phyloP scores from a whole-genome alignment of 345 rosid genomes.

The Eucalyptus rudis region DNA sequence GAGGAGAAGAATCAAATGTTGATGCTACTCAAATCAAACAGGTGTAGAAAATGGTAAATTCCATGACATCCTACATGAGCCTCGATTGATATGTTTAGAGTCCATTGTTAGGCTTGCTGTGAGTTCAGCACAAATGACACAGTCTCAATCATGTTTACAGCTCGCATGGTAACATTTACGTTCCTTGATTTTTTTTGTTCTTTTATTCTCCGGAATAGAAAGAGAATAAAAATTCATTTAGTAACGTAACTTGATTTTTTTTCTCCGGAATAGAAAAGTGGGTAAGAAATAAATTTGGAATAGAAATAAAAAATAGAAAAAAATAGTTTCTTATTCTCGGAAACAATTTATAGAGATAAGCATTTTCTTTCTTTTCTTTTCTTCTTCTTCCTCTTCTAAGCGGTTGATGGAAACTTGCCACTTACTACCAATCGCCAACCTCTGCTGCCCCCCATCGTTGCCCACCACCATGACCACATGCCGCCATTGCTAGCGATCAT shows the following conservation, averaged over 20 bases:
- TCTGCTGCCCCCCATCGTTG: accelerated
- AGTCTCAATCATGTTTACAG: neutral
- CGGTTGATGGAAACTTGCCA: no score
- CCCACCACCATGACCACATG: accelerated
- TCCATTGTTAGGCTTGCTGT: accelerated
- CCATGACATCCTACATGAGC: neutral
- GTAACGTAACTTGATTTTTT: no score
- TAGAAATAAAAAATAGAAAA: no score
- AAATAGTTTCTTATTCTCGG: accelerated
- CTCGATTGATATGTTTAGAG: accelerated
- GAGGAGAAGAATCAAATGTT: accelerated
- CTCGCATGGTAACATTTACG: no score
- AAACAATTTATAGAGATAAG: no score
- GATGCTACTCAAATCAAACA: neutral
- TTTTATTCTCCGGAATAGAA: accelerated
- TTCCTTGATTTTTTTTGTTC: no score
- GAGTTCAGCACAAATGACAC: accelerated
- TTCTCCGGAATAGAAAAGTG: accelerated
- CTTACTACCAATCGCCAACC: accelerated
- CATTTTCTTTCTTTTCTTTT: no score
- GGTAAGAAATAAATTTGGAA: no score
- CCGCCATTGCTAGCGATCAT: accelerated
- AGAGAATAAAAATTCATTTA: no score
- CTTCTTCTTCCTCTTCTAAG: no score
- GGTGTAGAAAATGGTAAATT: accelerated